A percentile compares a stretch with the other conserved stretches of the same genome.
phyloP scores from a whole-genome alignment of 305 asterid species.

The Galium porrigens region DNA sequence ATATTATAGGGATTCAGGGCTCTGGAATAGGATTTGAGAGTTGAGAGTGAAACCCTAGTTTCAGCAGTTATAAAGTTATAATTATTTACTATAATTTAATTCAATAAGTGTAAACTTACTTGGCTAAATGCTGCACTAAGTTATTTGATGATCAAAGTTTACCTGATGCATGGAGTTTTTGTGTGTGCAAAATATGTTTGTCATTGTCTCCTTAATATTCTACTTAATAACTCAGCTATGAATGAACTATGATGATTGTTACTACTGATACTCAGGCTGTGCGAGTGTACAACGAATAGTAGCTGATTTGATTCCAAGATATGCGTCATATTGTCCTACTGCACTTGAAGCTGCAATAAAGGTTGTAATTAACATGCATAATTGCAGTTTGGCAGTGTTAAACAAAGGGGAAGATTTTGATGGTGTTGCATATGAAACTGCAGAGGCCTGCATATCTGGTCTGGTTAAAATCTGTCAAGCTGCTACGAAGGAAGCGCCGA shows the following conservation, averaged over 20 bases:
- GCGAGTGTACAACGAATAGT: slow-evolving; percentile 51
- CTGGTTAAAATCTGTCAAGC: slow-evolving; percentile 53
- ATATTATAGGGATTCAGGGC: not conserved
- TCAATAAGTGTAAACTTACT: not conserved
- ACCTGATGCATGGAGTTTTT: not conserved
- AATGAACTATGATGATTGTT: slow-evolving; percentile 7
- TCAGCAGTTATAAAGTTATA: not conserved
- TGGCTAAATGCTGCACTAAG: not conserved
- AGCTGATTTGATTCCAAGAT: slow-evolving; percentile 60
- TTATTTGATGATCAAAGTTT: not conserved
- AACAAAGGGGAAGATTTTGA: slow-evolving; percentile 53
- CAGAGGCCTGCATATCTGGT: slow-evolving; percentile 64
- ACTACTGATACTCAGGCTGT: slow-evolving; percentile 40
- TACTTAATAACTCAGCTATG: not conserved
- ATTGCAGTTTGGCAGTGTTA: slow-evolving; percentile 39
- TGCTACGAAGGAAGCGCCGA: slow-evolving; percentile 44
- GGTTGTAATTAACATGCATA: slow-evolving; percentile 45
- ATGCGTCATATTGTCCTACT: slow-evolving; percentile 56
- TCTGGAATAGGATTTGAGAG: not conserved
- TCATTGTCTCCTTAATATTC: not conserved
- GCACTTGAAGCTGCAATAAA: slow-evolving; percentile 75
- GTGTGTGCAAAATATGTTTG: not conserved
- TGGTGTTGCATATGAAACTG: slow-evolving; percentile 65
- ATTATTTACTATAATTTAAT: not conserved
- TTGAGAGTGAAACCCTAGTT: slow-evolving; percentile 9